phyloP scores from a whole-genome alignment of 208 protist genomes.

The Willaertia magna region DNA sequence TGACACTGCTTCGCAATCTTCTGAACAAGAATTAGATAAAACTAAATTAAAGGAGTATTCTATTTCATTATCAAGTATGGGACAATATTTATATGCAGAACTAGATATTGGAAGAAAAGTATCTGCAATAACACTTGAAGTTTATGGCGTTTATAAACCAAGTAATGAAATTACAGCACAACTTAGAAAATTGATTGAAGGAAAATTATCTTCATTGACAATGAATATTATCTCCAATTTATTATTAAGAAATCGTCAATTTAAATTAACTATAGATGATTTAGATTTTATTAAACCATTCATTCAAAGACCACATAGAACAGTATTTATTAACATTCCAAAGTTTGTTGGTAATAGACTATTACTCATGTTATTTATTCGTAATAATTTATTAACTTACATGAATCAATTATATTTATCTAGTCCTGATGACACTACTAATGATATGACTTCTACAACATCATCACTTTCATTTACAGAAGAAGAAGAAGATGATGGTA shows the following conservation, averaged over 20 bases:
- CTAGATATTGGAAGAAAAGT: background rate
- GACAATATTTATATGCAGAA: background rate
- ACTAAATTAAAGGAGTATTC: background rate
- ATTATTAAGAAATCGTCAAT: constrained; percentile 21
- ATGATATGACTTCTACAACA: background rate
- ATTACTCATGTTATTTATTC: constrained; percentile 18
- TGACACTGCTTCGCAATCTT: background rate
- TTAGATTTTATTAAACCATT: constrained; percentile 29
- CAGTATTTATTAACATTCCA: constrained; percentile 9
- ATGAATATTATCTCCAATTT: constrained; percentile 13
- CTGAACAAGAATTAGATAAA: background rate
- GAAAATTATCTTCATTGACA: constrained; percentile 16
- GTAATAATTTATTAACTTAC: constrained; percentile 22
- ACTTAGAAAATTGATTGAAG: constrained; percentile 21
- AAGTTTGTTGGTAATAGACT: background rate
- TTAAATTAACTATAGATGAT: constrained; percentile 23
- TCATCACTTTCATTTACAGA: background rate
- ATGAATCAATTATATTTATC: constrained; percentile 15
- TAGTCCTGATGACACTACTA: background rate
- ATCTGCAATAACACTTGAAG: constrained; percentile 10
- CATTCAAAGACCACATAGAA: background rate
- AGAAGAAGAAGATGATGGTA: background rate
- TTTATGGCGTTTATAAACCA: constrained; percentile 27
- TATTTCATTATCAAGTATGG: background rate
- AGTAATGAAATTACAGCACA: constrained; percentile 24